These are phyloP conservation scores for Suillus cothurnatus DNA, from an alignment of 768 basidiomycete species.

Conservation along the genomic window DNA sequence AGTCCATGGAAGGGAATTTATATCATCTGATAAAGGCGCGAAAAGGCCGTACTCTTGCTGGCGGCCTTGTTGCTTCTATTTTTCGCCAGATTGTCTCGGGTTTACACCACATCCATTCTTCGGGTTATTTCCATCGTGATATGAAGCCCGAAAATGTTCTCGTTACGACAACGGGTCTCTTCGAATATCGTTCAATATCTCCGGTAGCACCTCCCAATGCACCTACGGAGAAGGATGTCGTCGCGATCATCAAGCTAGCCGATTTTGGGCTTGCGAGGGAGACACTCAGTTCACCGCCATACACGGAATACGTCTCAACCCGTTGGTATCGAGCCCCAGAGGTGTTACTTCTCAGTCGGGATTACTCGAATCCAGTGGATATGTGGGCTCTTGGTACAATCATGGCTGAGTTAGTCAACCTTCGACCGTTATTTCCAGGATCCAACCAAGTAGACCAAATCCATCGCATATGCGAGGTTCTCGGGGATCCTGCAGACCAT, in stretches of 20 bases:
- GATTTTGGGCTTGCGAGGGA: slow-evolving; percentile 97
- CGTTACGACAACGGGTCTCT: slow-evolving; percentile 95
- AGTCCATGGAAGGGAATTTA: slow-evolving; percentile 99
- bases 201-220: slow-evolving; percentile 63
- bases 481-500: slow-evolving; percentile 91
- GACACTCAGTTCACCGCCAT: slow-evolving; percentile 85
- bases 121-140: slow-evolving; percentile 98
- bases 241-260: slow-evolving; percentile 95
- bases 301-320: slow-evolving; percentile 99
- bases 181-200: slow-evolving; percentile 86
- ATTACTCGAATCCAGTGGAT: slow-evolving; percentile 97
- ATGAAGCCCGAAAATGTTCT: slow-evolving; percentile 99
- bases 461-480: slow-evolving; percentile 84
- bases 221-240: slow-evolving; percentile 88
- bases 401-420: slow-evolving; percentile 94
- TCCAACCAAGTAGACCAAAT: slow-evolving; percentile 93
- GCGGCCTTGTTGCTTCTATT: slow-evolving; percentile 93
- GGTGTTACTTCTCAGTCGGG: slow-evolving; percentile 85
- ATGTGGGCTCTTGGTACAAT: slow-evolving; percentile 99
- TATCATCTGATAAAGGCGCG: slow-evolving; percentile 99
- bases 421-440: slow-evolving; percentile 95
- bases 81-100: slow-evolving; percentile 92
- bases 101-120: slow-evolving; percentile 87
- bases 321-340: slow-evolving; percentile 99
- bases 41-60: slow-evolving; percentile 93